phyloP scores from a whole-genome alignment of 73 alveolate genomes.

The Tetrahymena elliotti region DNA sequence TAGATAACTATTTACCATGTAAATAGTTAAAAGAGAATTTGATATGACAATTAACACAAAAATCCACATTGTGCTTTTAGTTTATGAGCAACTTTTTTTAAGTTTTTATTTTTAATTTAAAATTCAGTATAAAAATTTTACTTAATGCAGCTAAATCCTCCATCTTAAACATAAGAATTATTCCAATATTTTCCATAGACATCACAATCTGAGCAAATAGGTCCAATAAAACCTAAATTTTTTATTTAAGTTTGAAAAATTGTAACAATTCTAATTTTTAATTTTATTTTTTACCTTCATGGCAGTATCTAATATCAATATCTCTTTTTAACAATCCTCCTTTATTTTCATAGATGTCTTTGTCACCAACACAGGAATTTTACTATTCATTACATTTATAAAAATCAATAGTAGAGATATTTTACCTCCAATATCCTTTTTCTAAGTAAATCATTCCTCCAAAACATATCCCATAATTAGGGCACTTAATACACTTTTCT shows the following conservation, averaged over 20 bases:
- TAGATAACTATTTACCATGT: not conserved
- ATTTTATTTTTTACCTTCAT: not conserved
- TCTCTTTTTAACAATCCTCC: not conserved
- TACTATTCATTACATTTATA: not conserved
- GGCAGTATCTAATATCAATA: not conserved
- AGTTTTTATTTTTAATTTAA: not conserved
- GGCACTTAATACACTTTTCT: not conserved
- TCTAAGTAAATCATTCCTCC: not conserved
- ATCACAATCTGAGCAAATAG: not conserved
- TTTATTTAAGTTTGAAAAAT: not conserved
- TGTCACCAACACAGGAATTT: not conserved
- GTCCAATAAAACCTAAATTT: not conserved
- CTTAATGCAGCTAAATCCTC: not conserved
- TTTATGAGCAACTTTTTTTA: not conserved
- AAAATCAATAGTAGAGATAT: not conserved
- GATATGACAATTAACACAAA: not conserved
- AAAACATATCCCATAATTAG: not conserved
- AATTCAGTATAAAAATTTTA: not conserved
- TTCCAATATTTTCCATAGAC: not conserved
- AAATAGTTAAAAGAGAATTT: not conserved
- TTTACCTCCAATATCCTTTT: not conserved
- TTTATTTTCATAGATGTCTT: not conserved
- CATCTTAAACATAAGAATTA: not conserved
- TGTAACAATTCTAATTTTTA: not conserved
- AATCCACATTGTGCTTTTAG: not conserved